Evolutionary conservation across 257 asterid species (phyloP).

Genomic region (Capsicum rhomboideum): DNA sequence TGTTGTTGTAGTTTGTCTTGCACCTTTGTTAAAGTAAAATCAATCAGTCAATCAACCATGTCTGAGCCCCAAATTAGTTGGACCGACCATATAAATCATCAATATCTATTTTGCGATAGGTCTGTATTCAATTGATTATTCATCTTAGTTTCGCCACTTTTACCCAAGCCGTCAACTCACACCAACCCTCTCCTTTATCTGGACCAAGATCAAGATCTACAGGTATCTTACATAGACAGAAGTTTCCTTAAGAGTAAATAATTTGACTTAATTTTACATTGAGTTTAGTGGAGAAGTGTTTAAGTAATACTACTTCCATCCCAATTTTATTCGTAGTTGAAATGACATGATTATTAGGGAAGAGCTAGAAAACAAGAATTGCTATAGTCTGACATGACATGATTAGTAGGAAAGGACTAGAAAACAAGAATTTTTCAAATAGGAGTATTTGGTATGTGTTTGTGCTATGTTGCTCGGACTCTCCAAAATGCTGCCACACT

Average conservation of each 20-base stretch:
- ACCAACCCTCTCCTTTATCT: neutral
- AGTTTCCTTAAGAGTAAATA: neutral
- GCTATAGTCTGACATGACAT: neutral
- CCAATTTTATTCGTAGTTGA: neutral
- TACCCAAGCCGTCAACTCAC: neutral
- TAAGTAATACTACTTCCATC: neutral
- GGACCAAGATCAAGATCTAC: neutral
- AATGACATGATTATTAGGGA: neutral
- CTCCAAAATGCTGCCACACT: neutral
- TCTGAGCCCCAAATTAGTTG: neutral
- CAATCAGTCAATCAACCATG: neutral
- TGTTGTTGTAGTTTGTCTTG: neutral
- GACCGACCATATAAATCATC: neutral
- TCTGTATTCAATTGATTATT: neutral
- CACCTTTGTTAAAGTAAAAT: neutral
- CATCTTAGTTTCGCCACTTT: neutral
- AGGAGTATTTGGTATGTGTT: neutral
- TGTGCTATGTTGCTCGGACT: neutral
- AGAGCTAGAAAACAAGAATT: neutral
- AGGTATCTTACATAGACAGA: neutral
- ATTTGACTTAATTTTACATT: neutral
- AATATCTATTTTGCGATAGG: neutral
- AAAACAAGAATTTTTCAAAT: neutral
- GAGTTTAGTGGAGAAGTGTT: neutral
- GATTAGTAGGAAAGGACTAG: neutral